A percentile compares a stretch with the other conserved stretches of the same genome.
phyloP scores from a whole-genome alignment of 306 rosid genomes.

The Trifolium dubium region DNA sequence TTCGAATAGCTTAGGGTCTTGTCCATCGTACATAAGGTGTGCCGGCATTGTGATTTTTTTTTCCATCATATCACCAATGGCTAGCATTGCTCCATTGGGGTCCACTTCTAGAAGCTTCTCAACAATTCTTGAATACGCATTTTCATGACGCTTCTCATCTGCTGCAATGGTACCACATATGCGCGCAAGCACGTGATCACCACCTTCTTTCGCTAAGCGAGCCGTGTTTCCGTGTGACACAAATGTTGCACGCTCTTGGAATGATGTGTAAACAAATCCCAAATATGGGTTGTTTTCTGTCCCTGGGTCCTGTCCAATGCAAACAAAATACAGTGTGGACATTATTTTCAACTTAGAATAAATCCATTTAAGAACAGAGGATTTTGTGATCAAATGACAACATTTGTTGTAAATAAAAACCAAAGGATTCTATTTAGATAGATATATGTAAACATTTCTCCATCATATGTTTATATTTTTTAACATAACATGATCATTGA shows the following conservation, averaged over 20 bases:
- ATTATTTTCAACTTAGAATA: neutral
- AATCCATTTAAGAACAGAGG: neutral
- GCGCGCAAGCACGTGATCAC: slow-evolving; percentile 61
- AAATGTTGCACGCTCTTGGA: slow-evolving; percentile 77
- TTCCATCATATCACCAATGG: slow-evolving; percentile 69
- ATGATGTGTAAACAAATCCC: slow-evolving; percentile 77
- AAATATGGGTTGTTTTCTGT: slow-evolving; percentile 73
- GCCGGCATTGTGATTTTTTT: slow-evolving; percentile 77
- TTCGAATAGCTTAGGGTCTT: slow-evolving; percentile 57
- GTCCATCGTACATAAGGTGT: slow-evolving; percentile 69
- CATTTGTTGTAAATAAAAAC: neutral
- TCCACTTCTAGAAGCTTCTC: slow-evolving; percentile 82
- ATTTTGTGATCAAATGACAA: neutral
- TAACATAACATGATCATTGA: no score
- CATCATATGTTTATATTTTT: no score
- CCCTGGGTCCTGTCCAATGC: slow-evolving; percentile 61
- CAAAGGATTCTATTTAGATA: neutral
- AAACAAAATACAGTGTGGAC: neutral
- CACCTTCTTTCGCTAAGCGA: slow-evolving; percentile 58
- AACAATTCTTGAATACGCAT: slow-evolving; percentile 55
- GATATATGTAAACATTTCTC: neutral
- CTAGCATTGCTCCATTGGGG: slow-evolving; percentile 53
- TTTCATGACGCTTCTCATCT: slow-evolving; percentile 72
- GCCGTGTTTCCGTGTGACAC: slow-evolving; percentile 80
- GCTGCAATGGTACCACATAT: slow-evolving; percentile 73